These are phyloP conservation scores for Zymoseptoria tritici DNA, from an alignment of 2,329 filamentous ascomycete genomes.

Conservation along the genomic window DNA sequence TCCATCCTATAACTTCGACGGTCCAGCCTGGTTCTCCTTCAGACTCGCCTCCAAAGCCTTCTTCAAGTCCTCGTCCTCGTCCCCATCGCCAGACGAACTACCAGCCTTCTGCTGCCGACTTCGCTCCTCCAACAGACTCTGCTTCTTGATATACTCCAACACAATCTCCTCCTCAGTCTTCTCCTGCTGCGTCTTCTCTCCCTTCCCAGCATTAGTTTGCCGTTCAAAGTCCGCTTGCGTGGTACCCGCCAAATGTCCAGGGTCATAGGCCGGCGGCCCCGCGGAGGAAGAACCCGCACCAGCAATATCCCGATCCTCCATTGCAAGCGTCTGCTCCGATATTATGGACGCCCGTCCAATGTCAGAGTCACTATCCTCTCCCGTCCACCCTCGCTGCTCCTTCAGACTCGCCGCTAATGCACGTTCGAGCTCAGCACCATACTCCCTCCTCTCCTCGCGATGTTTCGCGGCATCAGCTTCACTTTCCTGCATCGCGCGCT, in stretches of 20 bases:
- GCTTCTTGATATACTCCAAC: slow-evolving; percentile 68
- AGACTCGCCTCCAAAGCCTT: slow-evolving; percentile 51
- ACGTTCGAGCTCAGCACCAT: slow-evolving; percentile 37
- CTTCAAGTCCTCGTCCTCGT: slow-evolving; percentile 45
- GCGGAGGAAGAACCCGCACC: slow-evolving; percentile 7
- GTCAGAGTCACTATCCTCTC: slow-evolving; percentile 7
- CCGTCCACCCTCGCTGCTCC: slow-evolving; percentile 31
- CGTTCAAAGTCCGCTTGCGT: slow-evolving; percentile 19
- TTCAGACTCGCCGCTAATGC: slow-evolving; percentile 39
- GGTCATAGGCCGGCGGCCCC: slow-evolving; percentile 18
- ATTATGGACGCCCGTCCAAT: neutral
- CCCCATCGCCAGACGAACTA: slow-evolving; percentile 7
- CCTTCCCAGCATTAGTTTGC: slow-evolving; percentile 2
- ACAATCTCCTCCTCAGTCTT: slow-evolving; percentile 63
- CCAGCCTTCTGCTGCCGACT: slow-evolving; percentile 32
- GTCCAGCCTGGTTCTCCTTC: slow-evolving; percentile 22
- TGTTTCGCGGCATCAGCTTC: slow-evolving; percentile 31
- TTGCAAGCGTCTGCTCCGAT: slow-evolving; percentile 10
- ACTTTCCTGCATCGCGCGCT: slow-evolving; percentile 45
- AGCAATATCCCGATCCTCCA: slow-evolving; percentile 1
- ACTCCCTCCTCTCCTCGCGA: slow-evolving; percentile 31
- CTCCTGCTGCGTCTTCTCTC: slow-evolving; percentile 28
- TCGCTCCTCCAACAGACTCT: slow-evolving; percentile 64
- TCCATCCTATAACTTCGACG: neutral
- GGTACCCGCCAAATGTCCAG: slow-evolving; percentile 23